Evolutionary conservation across 805 yeast genomes (phyloP).

Genomic region (Starmera pachycereana): DNA sequence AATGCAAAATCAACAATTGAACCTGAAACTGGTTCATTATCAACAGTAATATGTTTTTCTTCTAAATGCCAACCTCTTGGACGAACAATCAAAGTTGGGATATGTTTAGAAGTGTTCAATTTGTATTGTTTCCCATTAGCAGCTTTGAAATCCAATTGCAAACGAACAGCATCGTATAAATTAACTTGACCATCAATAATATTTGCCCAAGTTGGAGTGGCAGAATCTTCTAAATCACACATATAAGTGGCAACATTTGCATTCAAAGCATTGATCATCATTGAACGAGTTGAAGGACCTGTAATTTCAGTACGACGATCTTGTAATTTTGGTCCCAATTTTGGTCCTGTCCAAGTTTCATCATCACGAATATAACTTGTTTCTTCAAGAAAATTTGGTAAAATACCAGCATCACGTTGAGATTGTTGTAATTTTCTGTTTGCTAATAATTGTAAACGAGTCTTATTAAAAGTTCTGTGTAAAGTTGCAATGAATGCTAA

Average conservation of each 20-base stretch:
- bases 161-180: conserved; percentile 65
- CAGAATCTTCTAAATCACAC: conserved; percentile 82
- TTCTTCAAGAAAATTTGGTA: conserved; percentile 56
- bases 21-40: conserved; percentile 69
- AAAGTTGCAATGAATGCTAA: conserved; percentile 60
- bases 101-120: conserved; percentile 32
- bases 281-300: conserved; percentile 78
- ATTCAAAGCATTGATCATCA: conserved; percentile 76
- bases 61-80: conserved; percentile 87
- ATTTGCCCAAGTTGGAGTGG: conserved; percentile 77
- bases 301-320: conserved; percentile 77
- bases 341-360: conserved; percentile 66
- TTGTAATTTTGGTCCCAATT: conserved; percentile 60
- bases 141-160: conserved; percentile 44
- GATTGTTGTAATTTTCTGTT: conserved; percentile 55
- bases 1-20: conserved; percentile 74
- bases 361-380: conserved; percentile 63
- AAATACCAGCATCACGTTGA: conserved; percentile 49
- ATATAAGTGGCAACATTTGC: conserved; percentile 72
- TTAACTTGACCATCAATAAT: conserved; percentile 76
- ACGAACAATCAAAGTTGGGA: conserved; percentile 73
- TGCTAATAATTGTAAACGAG: conserved; percentile 46
- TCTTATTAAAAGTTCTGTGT: conserved; percentile 61
- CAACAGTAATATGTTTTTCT: conserved; percentile 61
- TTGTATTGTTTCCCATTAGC: conserved; percentile 25